These are phyloP conservation scores for Otatea glauca DNA, from an alignment of 176 grass and related monocot genomes.

Conservation along the genomic window DNA sequence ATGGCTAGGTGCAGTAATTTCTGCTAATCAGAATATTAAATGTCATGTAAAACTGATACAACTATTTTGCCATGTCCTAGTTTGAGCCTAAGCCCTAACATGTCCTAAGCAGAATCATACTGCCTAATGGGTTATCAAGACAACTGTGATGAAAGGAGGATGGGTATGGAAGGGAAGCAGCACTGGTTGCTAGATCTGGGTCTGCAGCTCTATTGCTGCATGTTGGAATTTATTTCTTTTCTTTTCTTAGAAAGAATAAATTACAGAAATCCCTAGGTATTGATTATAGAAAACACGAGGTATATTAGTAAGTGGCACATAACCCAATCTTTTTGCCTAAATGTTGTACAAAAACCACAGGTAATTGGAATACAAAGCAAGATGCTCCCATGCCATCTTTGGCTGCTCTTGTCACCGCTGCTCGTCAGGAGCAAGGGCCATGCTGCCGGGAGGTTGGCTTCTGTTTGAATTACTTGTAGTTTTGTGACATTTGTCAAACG, in stretches of 20 bases:
- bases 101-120: conserved; percentile 17
- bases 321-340: not conserved
- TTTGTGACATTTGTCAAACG: not conserved
- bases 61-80: not conserved
- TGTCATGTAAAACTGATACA: not conserved
- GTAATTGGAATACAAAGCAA: conserved; percentile 26
- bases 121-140: not conserved
- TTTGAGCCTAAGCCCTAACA: not conserved
- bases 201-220: not conserved
- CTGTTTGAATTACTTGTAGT: not conserved
- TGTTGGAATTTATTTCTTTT: not conserved
- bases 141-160: not conserved
- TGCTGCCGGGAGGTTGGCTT: not conserved
- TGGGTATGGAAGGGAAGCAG: not conserved
- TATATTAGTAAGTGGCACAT: not conserved
- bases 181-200: conserved; percentile 1
- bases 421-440: not conserved
- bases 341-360: not conserved
- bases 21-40: conserved; percentile 28
- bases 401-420: not conserved
- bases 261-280: not conserved
- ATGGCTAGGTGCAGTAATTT: conserved; percentile 22
- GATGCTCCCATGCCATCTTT: conserved; percentile 1
- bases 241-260: not conserved
- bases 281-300: not conserved